Conservation (phyloP, 2,329 filamentous ascomycete species). For the Shiraia sp. region DNA sequence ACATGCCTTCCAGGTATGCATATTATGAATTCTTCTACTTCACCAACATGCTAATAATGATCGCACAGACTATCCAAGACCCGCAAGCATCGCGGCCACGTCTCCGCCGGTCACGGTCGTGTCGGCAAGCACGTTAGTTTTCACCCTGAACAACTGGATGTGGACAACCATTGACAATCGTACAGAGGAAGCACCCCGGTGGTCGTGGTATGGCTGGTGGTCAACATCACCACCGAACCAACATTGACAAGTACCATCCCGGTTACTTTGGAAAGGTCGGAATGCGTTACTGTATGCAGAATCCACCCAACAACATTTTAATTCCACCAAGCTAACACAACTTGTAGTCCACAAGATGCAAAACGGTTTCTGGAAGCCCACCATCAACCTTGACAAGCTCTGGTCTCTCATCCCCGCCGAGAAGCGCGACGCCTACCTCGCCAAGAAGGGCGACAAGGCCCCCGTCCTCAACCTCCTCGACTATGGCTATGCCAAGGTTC, state of each 20-base stretch:
- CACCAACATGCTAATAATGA: slow-evolving; percentile 6
- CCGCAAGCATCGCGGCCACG: slow-evolving; percentile 76
- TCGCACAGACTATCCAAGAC: slow-evolving; percentile 31
- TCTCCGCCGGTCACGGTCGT: slow-evolving; percentile 97
- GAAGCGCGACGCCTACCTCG: slow-evolving; percentile 89
- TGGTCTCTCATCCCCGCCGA: slow-evolving; percentile 94
- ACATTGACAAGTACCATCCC: slow-evolving; percentile 91
- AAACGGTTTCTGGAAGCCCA: slow-evolving; percentile 98
- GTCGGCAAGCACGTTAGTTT: slow-evolving; percentile 80
- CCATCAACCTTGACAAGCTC: slow-evolving; percentile 99
- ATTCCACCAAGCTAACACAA: slow-evolving; percentile 51
- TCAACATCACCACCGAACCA: slow-evolving; percentile 96
- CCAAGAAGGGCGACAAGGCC: slow-evolving; percentile 84
- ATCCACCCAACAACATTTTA: slow-evolving; percentile 8
- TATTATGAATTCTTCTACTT: slow-evolving; percentile 1
- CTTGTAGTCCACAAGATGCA: slow-evolving; percentile 80
- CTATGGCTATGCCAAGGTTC: slow-evolving; percentile 97
- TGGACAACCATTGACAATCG: slow-evolving; percentile 5
- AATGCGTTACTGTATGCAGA: slow-evolving; percentile 28
- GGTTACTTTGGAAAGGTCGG: slow-evolving; percentile 99
- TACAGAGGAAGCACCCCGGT: slow-evolving; percentile 75
- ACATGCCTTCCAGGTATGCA: slow-evolving; percentile 37
- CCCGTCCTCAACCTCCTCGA: slow-evolving; percentile 97
- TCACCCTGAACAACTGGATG: background rate
- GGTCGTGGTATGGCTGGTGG: slow-evolving; percentile 88